Conservation (phyloP, 2,329 filamentous ascomycete genomes). For the Colletotrichum echinochloae region DNA sequence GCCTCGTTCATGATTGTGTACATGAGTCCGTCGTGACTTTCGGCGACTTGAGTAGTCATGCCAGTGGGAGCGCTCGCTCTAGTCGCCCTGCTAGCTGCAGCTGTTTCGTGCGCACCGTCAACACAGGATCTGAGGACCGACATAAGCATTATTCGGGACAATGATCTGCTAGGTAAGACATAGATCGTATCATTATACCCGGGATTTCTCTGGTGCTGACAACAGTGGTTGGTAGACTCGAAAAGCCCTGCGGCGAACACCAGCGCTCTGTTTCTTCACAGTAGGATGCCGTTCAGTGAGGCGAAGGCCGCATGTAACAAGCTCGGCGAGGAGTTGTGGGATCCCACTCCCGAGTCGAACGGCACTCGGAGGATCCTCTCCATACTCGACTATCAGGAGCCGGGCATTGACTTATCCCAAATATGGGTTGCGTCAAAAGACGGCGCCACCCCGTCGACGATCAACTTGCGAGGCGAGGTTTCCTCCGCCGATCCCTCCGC, state of each 20-base stretch:
- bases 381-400: constrained; percentile 52
- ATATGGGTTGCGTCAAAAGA: constrained; percentile 53
- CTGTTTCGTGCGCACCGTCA: constrained; percentile 47
- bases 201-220: neutral
- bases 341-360: constrained; percentile 47
- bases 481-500: constrained; percentile 35
- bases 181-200: too few species aligned
- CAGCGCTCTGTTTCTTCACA: constrained; percentile 52
- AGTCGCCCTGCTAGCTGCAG: constrained; percentile 41
- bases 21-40: constrained; percentile 2
- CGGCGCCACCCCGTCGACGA: constrained; percentile 42
- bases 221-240: constrained; percentile 45
- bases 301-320: constrained; percentile 50
- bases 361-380: constrained; percentile 50
- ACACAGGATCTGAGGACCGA: constrained; percentile 51
- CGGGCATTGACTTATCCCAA: constrained; percentile 42
- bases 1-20: neutral
- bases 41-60: constrained; percentile 35
- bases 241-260: constrained; percentile 49
- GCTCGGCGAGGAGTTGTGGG: constrained; percentile 57
- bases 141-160: constrained; percentile 54
- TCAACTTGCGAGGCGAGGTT: constrained; percentile 47
- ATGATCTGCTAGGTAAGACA: constrained; percentile 54
- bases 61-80: constrained; percentile 24
- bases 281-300: constrained; percentile 44